Evolutionary conservation across 208 protist genomes (phyloP), one percentile per base, ranked within the genome.

Genomic region (Lotmaria passim): DNA sequence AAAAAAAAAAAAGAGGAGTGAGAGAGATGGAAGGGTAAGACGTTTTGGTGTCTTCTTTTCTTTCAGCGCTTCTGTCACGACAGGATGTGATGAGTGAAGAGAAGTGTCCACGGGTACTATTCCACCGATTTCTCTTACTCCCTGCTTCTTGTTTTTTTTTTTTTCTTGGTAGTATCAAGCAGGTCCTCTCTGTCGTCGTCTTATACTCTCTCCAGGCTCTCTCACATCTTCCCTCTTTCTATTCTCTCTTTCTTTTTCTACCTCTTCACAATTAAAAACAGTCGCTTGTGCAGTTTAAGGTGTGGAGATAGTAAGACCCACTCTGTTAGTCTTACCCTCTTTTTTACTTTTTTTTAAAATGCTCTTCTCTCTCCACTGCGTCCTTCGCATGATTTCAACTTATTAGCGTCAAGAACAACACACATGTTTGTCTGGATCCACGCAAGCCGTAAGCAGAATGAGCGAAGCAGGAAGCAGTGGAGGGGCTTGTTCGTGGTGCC

Each of bases 371-470:
- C 36, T 39, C 8, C 55, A 10, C 11, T 58, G 7, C 21, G 12
- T 43, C 43, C 31, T 17, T 17, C 31, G 36, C 31, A 41, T 60
- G 55, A 60, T 60, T 60, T 24, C 33, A 46, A 46, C 15, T 60
- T 33, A 14, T 31, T 46, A 60, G 55, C 55, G 55, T 44, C 48
- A 68, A 58, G 26, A 53, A 41, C 14, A 21, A 39, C 34, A 17
- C 7, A 31, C 3, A 31, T 81, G 72, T 69, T 70, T 78, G 58
- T 73, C 69, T 41, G 72, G 69, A 79, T 57, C 76, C 72, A 79
- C 75, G 80, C 75, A 69, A 70, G 75, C 80, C 72, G 80, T 79
- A 85, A 79, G 80, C 75, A 79, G 71, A 66, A 81, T 81, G 80
- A 81, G 5, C 47, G 47, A 52, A n/a, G 15, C 41, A 46, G 41